A percentile compares a stretch with the other conserved stretches of the same genome.
Evolutionary conservation across 306 rosid species (phyloP).

Genomic region (Calophaca sinica): DNA sequence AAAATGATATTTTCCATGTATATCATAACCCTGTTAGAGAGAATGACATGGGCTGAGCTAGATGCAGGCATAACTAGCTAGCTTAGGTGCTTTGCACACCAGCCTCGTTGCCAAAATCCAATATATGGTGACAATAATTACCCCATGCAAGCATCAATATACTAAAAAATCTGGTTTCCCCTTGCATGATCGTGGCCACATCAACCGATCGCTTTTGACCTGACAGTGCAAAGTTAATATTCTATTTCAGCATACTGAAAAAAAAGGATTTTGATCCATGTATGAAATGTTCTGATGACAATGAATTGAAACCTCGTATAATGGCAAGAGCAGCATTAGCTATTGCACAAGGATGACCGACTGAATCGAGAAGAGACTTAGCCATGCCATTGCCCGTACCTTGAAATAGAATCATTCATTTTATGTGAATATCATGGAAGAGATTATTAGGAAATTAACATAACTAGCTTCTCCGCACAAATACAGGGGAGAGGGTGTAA

Average conservation of each 20-base stretch:
- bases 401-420: constrained; percentile 22
- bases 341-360: constrained; percentile 70
- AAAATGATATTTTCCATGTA: constrained; percentile 14
- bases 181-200: constrained; percentile 78
- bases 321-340: constrained; percentile 71
- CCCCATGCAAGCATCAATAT: constrained; percentile 97
- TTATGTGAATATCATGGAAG: not conserved
- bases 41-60: too few relatives aligned
- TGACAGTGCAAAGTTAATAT: constrained; percentile 38
- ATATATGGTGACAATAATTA: constrained; percentile 45
- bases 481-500: too few relatives aligned
- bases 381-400: constrained; percentile 98
- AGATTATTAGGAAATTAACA: not conserved
- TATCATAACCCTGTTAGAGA: constrained; percentile 13
- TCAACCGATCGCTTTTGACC: constrained; percentile 81
- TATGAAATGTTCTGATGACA: constrained; percentile 34
- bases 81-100: constrained; percentile 27
- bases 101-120: constrained; percentile 17
- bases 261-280: not conserved
- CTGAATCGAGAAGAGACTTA: constrained; percentile 78
- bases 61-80: constrained; percentile 4
- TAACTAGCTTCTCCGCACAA: not conserved
- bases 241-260: not conserved
- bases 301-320: constrained; percentile 65
- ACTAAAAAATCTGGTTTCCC: constrained; percentile 70